Evolutionary conservation across 208 protist species (phyloP).

Genomic region (Porcisia hertigi): DNA sequence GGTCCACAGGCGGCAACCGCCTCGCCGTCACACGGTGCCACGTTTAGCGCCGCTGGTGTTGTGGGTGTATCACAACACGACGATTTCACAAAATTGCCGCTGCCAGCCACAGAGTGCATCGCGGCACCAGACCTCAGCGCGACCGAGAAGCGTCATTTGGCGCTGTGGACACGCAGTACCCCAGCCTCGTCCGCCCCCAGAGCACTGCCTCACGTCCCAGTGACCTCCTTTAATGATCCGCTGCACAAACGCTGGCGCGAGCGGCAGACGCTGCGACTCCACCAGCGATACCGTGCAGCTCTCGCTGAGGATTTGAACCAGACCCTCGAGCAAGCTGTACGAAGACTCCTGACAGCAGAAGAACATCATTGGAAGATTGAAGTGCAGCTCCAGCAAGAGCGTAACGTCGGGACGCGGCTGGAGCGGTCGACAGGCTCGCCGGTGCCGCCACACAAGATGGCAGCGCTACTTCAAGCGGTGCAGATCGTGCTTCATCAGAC

Average conservation of each 20-base stretch:
- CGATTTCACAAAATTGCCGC: neutral
- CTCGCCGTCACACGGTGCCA: neutral
- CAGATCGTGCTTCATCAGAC: slow-evolving; percentile 49
- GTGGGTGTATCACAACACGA: neutral
- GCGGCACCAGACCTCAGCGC: slow-evolving; percentile 7
- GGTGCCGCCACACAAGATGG: slow-evolving; percentile 47
- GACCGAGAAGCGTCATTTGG: slow-evolving; percentile 14
- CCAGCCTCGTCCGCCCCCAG: neutral
- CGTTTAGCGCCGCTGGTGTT: neutral
- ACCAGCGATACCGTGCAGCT: slow-evolving; percentile 21
- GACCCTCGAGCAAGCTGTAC: slow-evolving; percentile 44
- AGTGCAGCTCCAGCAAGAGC: slow-evolving; percentile 22
- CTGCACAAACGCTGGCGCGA: slow-evolving; percentile 67
- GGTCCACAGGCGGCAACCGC: neutral
- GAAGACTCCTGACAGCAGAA: slow-evolving; percentile 48
- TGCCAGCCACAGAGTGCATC: slow-evolving; percentile 3
- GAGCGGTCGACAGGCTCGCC: slow-evolving; percentile 11
- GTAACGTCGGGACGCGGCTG: slow-evolving; percentile 12
- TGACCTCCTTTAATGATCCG: slow-evolving; percentile 4
- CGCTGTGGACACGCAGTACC: slow-evolving; percentile 19
- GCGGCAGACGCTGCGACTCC: slow-evolving; percentile 43
- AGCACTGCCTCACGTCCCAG: neutral
- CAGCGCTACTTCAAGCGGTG: slow-evolving; percentile 46
- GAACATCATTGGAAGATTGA: slow-evolving; percentile 52
- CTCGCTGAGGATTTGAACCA: slow-evolving; percentile 38